Base-by-base conservation (phyloP, 163 green algal species). In the Chlorella variabilis region DNA sequence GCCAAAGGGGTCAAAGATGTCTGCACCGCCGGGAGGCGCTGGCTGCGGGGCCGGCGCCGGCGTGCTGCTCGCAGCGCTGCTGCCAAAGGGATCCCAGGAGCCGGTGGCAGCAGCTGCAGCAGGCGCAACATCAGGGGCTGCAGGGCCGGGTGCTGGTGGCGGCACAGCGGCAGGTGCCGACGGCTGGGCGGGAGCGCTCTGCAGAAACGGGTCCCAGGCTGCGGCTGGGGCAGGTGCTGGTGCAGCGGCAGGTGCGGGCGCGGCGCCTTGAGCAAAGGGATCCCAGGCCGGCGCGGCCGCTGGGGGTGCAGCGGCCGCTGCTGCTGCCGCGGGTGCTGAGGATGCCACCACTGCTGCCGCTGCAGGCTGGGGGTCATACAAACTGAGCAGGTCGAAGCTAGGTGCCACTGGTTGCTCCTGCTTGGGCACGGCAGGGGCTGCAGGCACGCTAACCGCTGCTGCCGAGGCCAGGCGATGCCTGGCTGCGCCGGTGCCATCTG, bases 371-470 rank as follows among this genome's bases (percentile, higher is more conserved):
- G 83, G 51, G 3, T 89, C 86, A 18, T 89, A 61, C 75, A 93
- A 54, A 76, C 75, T 84, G 20, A 93, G 78, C 34, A 93, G 70
- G 71, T 91, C 87, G 54, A 86, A 74, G 78, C 51, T 45, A 48
- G 59, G 68, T 11, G 27, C 59, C 29, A 54, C 33, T 27, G 71
- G 48, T 56, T 54, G 61, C 45, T 48, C 31, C 27, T 69, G 45
- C 4, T 78, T 56, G 17, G 54, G 36, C 23, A 65, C 33, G 15
- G 58, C 61, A 48, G 48, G 31, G 21, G 65, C 67, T 20, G 82
- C 48, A n/a, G 71, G n/a, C 29, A 31, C 74, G 31, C 34, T 54
- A 1, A 36, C n/a, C 49, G 56, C 45, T n/a, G 27, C 15, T 61
- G 45, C 9, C n/a, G 61, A 69, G 61, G 25, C 21, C 61, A 34